A percentile compares a stretch with the other conserved stretches of the same genome.
These are phyloP conservation scores for Schwanniomyces etchellsii DNA, from an alignment of 1,139 yeast species.

Conservation along the genomic window DNA sequence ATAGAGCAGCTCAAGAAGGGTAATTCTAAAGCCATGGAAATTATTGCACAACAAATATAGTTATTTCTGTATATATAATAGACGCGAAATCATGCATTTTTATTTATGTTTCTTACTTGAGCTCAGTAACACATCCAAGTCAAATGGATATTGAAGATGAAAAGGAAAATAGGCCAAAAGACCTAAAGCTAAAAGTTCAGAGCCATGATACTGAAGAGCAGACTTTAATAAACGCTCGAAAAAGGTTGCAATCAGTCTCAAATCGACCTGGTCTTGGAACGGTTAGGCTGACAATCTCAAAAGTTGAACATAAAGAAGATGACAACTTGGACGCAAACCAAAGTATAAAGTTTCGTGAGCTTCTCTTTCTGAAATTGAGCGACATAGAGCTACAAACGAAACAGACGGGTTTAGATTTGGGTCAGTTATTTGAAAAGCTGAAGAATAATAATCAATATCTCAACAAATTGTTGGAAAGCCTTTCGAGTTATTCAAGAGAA, in stretches of 20 bases:
- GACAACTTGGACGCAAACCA: too few species aligned
- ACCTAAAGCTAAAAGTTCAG: too few species aligned
- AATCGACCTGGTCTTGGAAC: neutral
- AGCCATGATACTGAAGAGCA: too few species aligned
- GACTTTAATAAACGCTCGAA: neutral
- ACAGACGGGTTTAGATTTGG: conserved; percentile 32
- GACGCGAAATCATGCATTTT: conserved; percentile 1
- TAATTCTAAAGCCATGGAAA: conserved; percentile 68
- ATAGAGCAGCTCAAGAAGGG: conserved; percentile 57
- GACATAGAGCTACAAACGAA: conserved; percentile 28
- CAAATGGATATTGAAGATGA: neutral
- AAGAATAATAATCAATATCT: conserved; percentile 37
- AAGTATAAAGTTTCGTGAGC: too few species aligned
- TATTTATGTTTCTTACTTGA: conserved; percentile 3
- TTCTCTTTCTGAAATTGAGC: conserved; percentile 15
- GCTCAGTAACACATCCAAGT: neutral
- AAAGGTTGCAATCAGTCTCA: neutral
- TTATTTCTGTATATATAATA: conserved; percentile 2
- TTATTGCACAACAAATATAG: conserved; percentile 34
- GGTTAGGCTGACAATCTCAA: too few species aligned
- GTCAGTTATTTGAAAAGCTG: conserved; percentile 35
- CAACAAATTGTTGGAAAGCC: conserved; percentile 27
- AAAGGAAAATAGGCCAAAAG: neutral
- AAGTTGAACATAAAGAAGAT: too few species aligned
- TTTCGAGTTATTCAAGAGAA: conserved; percentile 29